Percentiles rank a stretch among this genome's conserved stretches.
Conservation (phyloP, 2,329 filamentous ascomycete genomes). For the Fusarium sublunatum region DNA sequence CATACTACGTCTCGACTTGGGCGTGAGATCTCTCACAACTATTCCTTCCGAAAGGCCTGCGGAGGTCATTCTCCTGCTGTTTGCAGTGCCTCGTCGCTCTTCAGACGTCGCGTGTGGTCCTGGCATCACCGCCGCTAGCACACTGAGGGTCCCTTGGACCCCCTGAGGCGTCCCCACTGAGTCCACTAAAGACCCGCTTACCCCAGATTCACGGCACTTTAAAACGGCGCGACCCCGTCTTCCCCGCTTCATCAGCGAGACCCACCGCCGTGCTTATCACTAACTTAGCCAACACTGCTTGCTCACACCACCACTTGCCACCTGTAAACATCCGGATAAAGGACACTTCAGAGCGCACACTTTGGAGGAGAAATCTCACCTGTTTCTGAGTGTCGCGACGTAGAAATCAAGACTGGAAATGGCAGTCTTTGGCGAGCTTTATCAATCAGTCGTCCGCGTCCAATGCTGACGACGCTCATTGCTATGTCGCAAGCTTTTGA, state of each 20-base stretch:
- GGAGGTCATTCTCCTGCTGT: background rate
- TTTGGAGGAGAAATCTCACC: background rate
- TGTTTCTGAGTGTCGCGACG: background rate
- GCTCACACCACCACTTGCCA: constrained; percentile 10
- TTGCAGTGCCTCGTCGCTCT: constrained; percentile 16
- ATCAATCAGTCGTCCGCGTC: background rate
- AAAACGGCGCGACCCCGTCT: constrained; percentile 13
- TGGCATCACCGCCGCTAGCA: constrained; percentile 24
- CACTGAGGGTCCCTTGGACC: background rate
- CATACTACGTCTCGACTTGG: background rate
- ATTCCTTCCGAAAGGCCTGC: background rate
- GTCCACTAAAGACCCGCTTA: constrained; percentile 32
- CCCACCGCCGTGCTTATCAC: constrained; percentile 14
- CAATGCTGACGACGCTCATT: background rate
- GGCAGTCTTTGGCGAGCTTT: background rate
- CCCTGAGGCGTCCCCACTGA: constrained; percentile 32
- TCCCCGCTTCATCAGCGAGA: constrained; percentile 22
- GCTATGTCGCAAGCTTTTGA: background rate
- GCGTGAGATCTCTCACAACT: constrained; percentile 1
- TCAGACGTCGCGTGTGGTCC: constrained; percentile 23
- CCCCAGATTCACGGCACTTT: constrained; percentile 38
- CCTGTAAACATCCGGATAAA: constrained; percentile 6
- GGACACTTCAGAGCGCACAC: constrained; percentile 6
- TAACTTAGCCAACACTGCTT: constrained; percentile 3
- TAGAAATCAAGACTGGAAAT: background rate